Conservation (phyloP, 106 monocot genomes). For the Gastrodia elata region DNA sequence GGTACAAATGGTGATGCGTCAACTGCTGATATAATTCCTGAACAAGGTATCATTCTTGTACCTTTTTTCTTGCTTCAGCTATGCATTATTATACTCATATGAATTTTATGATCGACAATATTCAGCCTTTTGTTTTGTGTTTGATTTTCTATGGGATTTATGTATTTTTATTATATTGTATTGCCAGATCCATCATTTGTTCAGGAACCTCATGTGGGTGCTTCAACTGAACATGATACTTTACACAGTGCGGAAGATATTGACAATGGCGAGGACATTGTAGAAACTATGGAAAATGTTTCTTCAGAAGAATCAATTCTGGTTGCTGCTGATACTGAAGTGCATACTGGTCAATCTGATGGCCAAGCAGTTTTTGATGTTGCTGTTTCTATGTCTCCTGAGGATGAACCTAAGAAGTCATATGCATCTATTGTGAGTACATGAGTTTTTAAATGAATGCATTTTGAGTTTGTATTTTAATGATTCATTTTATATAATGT, state of each 20-base stretch:
- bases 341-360: neutral
- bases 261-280: conserved; percentile 10
- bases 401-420: conserved; percentile 51
- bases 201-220: conserved; percentile 7
- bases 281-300: conserved; percentile 12
- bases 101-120: neutral
- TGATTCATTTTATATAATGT: neutral
- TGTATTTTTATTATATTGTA: neutral
- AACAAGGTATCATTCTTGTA: conserved; percentile 17
- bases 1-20: conserved; percentile 13
- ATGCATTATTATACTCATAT: neutral
- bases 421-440: conserved; percentile 59
- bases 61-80: neutral
- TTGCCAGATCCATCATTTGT: conserved; percentile 9
- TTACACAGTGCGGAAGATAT: conserved; percentile 1
- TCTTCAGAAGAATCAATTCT: conserved; percentile 13
- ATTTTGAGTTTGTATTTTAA: neutral
- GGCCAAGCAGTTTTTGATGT: conserved; percentile 1
- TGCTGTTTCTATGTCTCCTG: conserved; percentile 16
- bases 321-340: conserved; percentile 11
- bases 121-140: neutral
- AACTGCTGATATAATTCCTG: conserved; percentile 9
- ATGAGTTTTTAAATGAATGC: neutral
- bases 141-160: neutral
- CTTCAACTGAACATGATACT: conserved; percentile 1